A percentile compares a stretch with the other conserved stretches of the same genome.
Conservation (phyloP, 805 yeast genomes). For the Brettanomyces nanus region DNA sequence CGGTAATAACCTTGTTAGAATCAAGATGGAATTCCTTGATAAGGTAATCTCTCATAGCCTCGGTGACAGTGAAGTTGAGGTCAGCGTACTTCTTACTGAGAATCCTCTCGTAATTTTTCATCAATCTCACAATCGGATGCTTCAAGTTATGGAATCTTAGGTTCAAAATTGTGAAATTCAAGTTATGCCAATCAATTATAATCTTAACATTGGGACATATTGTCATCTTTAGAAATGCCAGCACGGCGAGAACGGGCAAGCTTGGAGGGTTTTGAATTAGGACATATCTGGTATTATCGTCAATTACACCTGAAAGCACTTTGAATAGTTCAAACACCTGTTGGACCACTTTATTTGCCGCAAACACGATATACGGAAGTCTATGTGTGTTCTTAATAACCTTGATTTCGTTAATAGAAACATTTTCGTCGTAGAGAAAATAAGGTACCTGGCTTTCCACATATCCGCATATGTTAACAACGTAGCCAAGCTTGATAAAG, state of each 20-base stretch:
- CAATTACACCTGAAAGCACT: conserved; percentile 46
- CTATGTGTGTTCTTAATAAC: conserved; percentile 29
- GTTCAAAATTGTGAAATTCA: conserved; percentile 77
- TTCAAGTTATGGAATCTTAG: conserved; percentile 44
- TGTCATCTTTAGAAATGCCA: conserved; percentile 42
- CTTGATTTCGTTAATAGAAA: conserved; percentile 36
- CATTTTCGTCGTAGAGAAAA: conserved; percentile 41
- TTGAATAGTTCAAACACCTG: conserved; percentile 44
- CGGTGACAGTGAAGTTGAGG: conserved; percentile 73
- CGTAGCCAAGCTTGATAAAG: conserved; percentile 58
- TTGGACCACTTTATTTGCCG: conserved; percentile 43
- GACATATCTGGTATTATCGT: conserved; percentile 54
- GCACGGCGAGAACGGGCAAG: conserved; percentile 67
- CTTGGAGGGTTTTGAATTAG: conserved; percentile 91
- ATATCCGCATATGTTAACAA: conserved; percentile 83
- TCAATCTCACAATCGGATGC: conserved; percentile 56
- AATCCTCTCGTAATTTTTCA: conserved; percentile 53
- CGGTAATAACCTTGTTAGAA: conserved; percentile 42
- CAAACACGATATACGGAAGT: conserved; percentile 53
- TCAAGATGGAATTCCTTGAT: conserved; percentile 45
- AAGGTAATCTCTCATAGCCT: conserved; percentile 59
- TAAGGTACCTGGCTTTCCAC: conserved; percentile 46
- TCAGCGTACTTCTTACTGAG: conserved; percentile 57
- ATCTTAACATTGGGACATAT: conserved; percentile 44
- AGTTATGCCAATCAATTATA: conserved; percentile 93